Base-by-base conservation (phyloP, 1,284 basidiomycete genomes). In the Heterobasidion irregulare region DNA sequence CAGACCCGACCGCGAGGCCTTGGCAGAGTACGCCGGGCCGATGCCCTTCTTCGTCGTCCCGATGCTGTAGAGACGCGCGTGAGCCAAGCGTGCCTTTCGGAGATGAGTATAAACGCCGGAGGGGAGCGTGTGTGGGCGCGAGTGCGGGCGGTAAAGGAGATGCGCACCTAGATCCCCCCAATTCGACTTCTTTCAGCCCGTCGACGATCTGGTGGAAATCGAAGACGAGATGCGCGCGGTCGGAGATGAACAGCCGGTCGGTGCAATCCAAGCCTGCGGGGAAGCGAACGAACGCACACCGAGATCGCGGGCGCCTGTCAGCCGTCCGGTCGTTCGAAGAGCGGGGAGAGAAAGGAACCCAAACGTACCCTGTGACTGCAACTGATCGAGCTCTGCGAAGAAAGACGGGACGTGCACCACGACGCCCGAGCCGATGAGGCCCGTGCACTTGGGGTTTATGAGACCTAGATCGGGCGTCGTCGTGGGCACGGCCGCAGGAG, bases 191-290 rank as follows among this genome's bases (percentile, higher is more conserved):
- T 72, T 99, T 99, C 65, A 99, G 75, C 15, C 97, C 97, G 66
- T 99, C 97, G 45, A 99, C 97, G 65, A 98, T 97, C 75, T 99
- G 96, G 73, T 99, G 96, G 72, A 99, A 99, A 71, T 98, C 96
- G 66, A 98, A 94, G 49, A 99, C 96, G 60, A 99, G 86, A 63
- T 97, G 94, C 2, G 96, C 94, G 60, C 96, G 88, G 73, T 98
- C 94, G 19, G 96, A 98, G 63, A 99, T 77, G 71, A 98, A 91
- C 19, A 99, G 75, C 46, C 97, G 85, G 59, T 83, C 81, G 10
- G 84, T 82, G 72, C 93, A 97, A 66, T 92, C 82, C 56, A 99
- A 83, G 36, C 94, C 93, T 95, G n/a, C 34, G 15, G 16, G 13
- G 19, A 26, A 26, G 26, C 26, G 26, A 26, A 5, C 26, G 26